Evolutionary conservation across 768 basidiomycete species (phyloP), one percentile per base, ranked within the genome.

Genomic region (Phlebiopsis gigantea): DNA sequence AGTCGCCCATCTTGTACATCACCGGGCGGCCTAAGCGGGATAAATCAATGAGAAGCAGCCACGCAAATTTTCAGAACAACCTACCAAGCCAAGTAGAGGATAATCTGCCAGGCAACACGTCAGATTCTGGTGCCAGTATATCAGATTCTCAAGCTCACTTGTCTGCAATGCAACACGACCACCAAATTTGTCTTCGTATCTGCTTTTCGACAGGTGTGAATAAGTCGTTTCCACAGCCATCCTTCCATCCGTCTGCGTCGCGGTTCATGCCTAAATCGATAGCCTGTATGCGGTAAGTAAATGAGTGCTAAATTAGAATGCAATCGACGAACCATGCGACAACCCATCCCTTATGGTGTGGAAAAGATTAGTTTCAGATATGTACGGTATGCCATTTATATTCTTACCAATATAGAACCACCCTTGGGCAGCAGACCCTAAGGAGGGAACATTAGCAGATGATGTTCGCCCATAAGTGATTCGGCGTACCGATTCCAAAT

Each of bases 191-290:
- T 49, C 82, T 80, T 59, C 89, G 78, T 4, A 77, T 80, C 67
- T 90, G 87, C 26, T 79, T 83, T 68, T 91, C 90, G 63, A 82
- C 48, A 15, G 56, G 42, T 8, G 80, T 79, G 62, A 91, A 89
- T 31, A 91, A 68, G 56, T 77, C 76, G 46, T 74, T 77, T 14
- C 81, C 82, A 55, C 81, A 75, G 53, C 79, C 58, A 17, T 62
- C 76, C 63, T 83, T 83, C 89, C 90, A 93, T 53, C 78, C 81
- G 24, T 85, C 81, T 4, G 89, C 82, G 62, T 88, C 82, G 26
- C 88, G 87, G 65, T 93, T 90, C 59, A 93, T 73, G 29, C 90
- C 90, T 15, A 93, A 72, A 66, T 93, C 90, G 60, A 85, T 79
- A 0, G 90, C 90, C 88, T 46, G 22, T 52, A 55, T 28, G 8